Evolutionary conservation across 2,329 filamentous ascomycete species (phyloP), one percentile per base, ranked within the genome.

Genomic region (Aspergillus brasiliensis): DNA sequence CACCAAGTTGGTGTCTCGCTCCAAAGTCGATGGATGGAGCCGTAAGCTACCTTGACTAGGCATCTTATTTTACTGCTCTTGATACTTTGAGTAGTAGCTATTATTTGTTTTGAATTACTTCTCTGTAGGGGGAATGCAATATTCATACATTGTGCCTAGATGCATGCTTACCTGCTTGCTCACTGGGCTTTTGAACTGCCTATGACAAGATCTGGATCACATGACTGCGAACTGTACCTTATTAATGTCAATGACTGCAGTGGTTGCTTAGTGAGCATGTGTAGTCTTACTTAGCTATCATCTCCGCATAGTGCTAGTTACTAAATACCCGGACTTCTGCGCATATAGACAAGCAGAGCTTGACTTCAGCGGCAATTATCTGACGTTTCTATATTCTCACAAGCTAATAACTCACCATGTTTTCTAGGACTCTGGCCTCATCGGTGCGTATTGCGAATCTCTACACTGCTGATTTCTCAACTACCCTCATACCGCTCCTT

Each of bases 381-480:
- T 46, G 19, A 48, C 54, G 27, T 37, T 17, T 54, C 37, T 25
- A 56, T 28, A 27, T 17, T 21, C 13, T 15, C 49, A 51, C 42
- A 23, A 25, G 21, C 23, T 34, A 17, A 56, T 15, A 34, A 23
- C 17, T 34, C 23, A 71, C 38, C 57, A 73, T 75, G 73, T 71
- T 75, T 59, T 70, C 71, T 34, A 63, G 67, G 49, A 63, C 62
- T 47, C 34, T 47, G 2, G 60, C 67, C 38, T 64, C 65, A 5
- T 67, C 64, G n/a, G 67, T 69, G 57, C 53, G 66, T 62, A 11
- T 19, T 57, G 10, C 7, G 17, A 19, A n/a, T 7, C 19, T 17
- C 15, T 44, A 13, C 8, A 19, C 8, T 46, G 4, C 37, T 42
- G 27, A 21, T 28, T 1, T 42, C 15, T 8, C 17, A 21, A 44